Evolutionary conservation across 2,329 filamentous ascomycete species (phyloP).

Genomic region (Colletotrichum australisinense): DNA sequence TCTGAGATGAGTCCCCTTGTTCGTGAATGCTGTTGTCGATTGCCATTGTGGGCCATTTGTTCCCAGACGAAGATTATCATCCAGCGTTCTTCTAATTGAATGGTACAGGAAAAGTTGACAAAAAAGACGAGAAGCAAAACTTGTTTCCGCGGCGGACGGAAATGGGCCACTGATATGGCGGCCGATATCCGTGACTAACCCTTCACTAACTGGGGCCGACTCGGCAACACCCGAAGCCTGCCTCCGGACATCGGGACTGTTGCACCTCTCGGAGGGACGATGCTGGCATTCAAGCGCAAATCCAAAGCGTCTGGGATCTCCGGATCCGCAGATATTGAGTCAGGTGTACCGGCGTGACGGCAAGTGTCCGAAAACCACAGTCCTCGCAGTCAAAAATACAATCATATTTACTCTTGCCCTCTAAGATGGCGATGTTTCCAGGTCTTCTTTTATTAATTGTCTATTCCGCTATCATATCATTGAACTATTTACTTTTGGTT

Average conservation of each 20-base stretch:
- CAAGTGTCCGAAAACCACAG: neutral
- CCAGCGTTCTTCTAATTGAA: no score
- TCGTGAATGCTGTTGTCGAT: constrained; percentile 5
- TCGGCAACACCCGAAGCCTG: constrained; percentile 13
- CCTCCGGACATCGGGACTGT: constrained; percentile 24
- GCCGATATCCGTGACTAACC: constrained; percentile 18
- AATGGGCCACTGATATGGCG: constrained; percentile 14
- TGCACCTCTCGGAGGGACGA: constrained; percentile 4
- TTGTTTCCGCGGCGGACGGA: neutral
- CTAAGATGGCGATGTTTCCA: neutral
- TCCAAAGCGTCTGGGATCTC: neutral
- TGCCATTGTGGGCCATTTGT: constrained; percentile 5
- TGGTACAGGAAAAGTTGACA: neutral
- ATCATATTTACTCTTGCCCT: no score
- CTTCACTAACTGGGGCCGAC: constrained; percentile 17
- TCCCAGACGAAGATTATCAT: neutral
- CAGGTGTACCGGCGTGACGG: neutral
- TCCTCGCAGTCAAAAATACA: no score
- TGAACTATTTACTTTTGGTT: neutral
- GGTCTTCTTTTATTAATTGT: neutral
- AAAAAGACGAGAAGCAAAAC: neutral
- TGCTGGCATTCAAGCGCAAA: neutral
- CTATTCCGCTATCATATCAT: no score
- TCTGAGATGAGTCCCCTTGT: constrained; percentile 6
- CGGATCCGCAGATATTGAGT: constrained; percentile 21